Evolutionary conservation across 192 early-diverging fungal genomes (phyloP).

Genomic region (Backusella sp.): DNA sequence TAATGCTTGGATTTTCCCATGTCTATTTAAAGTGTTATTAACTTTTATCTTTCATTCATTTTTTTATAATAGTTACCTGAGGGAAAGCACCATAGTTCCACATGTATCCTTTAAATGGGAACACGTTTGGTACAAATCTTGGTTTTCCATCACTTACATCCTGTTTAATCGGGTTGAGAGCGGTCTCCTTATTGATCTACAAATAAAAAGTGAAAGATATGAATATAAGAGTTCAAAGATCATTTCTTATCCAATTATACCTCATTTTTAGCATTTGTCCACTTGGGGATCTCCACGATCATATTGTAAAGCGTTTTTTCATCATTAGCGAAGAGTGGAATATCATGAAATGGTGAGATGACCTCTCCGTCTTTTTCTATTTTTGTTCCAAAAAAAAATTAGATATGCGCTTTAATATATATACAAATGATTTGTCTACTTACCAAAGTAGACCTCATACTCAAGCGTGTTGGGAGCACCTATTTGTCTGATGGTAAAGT

Average conservation of each 20-base stretch:
- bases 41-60: neutral
- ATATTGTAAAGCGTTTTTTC: conserved; percentile 94
- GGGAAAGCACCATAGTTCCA: conserved; percentile 99
- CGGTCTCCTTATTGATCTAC: conserved; percentile 91
- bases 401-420: neutral
- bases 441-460: conserved; percentile 83
- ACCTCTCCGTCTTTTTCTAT: conserved; percentile 75
- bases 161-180: conserved; percentile 98
- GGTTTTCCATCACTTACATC: conserved; percentile 98
- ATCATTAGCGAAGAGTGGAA: conserved; percentile 89
- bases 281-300: conserved; percentile 97
- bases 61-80: conserved; percentile 52
- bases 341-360: conserved; percentile 98
- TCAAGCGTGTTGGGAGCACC: conserved; percentile 85
- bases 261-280: conserved; percentile 99
- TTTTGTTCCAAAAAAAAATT: neutral
- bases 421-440: neutral
- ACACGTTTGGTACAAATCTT: conserved; percentile 95
- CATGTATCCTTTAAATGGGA: conserved; percentile 99
- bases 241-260: conserved; percentile 21
- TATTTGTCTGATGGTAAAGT: conserved; percentile 65
- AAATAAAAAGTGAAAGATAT: neutral
- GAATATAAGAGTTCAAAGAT: neutral
- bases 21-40: conserved; percentile 52
- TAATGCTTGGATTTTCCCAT: conserved; percentile 94